Conservation (phyloP, 2,329 filamentous ascomycete genomes). For the Penicillium palitans region DNA sequence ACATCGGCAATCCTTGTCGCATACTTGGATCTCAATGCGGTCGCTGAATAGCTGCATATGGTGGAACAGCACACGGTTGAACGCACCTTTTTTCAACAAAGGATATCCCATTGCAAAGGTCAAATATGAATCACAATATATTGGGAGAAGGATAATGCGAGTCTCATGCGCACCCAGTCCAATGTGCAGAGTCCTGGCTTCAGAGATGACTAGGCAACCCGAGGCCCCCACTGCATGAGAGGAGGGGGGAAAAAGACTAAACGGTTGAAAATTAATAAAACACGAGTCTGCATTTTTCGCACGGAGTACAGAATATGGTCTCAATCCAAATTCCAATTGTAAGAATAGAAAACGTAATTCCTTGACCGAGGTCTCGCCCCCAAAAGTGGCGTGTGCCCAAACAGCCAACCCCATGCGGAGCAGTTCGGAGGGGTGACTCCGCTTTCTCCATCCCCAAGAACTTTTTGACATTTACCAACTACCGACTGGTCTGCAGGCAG, state of each 20-base stretch:
- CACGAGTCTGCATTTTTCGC: not conserved
- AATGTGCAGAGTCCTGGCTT: constrained; percentile 1
- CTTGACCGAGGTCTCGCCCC: constrained; percentile 14
- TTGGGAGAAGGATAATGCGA: not conserved
- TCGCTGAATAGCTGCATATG: constrained; percentile 4
- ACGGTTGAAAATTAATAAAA: not conserved
- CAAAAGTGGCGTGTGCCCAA: constrained; percentile 5
- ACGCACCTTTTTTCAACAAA: not conserved
- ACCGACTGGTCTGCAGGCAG: constrained; percentile 29
- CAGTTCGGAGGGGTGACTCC: constrained; percentile 29
- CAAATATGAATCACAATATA: not conserved
- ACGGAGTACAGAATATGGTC: not conserved
- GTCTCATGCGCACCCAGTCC: not conserved
- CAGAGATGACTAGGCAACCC: constrained; percentile 2
- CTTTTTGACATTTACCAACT: constrained; percentile 18
- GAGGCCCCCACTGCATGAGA: not conserved
- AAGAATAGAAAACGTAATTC: constrained; percentile 1
- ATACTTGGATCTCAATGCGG: constrained; percentile 12
- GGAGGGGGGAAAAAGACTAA: not conserved
- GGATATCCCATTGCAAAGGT: not conserved
- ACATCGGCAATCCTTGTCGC: constrained; percentile 5
- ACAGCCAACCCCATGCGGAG: constrained; percentile 22
- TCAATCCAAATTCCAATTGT: not conserved
- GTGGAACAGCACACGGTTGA: not conserved
- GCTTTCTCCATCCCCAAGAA: constrained; percentile 21